phyloP scores from a whole-genome alignment of 805 yeast species.

The Pichia occidentalis region DNA sequence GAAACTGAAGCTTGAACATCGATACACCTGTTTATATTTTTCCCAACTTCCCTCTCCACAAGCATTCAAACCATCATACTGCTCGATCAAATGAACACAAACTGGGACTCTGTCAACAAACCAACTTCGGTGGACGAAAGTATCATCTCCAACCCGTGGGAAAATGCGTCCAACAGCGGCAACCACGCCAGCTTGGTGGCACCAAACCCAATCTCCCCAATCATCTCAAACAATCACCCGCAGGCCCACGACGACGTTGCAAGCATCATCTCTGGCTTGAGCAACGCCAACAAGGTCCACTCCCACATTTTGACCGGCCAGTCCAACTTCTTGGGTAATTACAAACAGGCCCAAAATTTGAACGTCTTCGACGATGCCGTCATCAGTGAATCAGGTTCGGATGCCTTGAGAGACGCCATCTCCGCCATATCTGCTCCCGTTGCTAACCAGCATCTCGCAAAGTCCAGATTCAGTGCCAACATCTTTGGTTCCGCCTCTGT shows the following conservation, averaged over 20 bases:
- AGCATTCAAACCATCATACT: no score
- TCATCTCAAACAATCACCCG: slow-evolving; percentile 11
- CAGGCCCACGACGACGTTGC: slow-evolving; percentile 25
- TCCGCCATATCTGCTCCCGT: slow-evolving; percentile 31
- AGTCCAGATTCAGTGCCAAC: slow-evolving; percentile 31
- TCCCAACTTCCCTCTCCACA: no score
- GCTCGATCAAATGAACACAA: slow-evolving; percentile 18
- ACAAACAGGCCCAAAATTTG: slow-evolving; percentile 9
- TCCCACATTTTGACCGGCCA: slow-evolving; percentile 21
- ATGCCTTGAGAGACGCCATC: slow-evolving; percentile 27
- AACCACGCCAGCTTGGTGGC: slow-evolving; percentile 14
- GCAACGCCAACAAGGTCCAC: slow-evolving; percentile 16
- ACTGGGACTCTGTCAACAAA: slow-evolving; percentile 21
- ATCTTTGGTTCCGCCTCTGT: slow-evolving; percentile 56
- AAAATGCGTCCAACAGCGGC: slow-evolving; percentile 19
- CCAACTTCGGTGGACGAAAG: slow-evolving; percentile 23
- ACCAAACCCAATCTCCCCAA: slow-evolving; percentile 19
- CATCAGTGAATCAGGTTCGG: slow-evolving; percentile 29
- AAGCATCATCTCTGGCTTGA: slow-evolving; percentile 29
- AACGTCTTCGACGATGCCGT: slow-evolving; percentile 22
- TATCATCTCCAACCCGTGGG: slow-evolving; percentile 26
- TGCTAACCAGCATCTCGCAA: slow-evolving; percentile 15
- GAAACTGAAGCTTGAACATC: no score
- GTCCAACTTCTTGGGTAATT: slow-evolving; percentile 21
- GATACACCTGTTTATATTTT: no score